Evolutionary conservation across 1,139 yeast genomes (phyloP), one percentile per base, ranked within the genome.

Genomic region (Pichia sp.): DNA sequence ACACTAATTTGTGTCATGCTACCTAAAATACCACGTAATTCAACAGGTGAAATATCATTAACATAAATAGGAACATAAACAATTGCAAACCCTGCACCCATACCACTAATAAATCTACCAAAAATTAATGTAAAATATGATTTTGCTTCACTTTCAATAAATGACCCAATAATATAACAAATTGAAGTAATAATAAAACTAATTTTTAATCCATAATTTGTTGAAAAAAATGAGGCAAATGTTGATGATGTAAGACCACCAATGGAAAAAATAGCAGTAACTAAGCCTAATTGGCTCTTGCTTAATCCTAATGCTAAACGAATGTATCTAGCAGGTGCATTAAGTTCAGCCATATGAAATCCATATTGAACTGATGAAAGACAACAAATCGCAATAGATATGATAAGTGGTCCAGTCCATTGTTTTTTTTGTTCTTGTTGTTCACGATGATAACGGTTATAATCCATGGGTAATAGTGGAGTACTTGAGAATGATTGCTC

Each of bases 201-300:
- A 28, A 66, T 64, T 53, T 74, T 75, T 35, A 96, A 71, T 2
- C 97, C 97, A 41, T 71, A 64, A 30, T 57, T 57, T 53, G 85
- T 86, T 11, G 95, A 83, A n/a, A 86, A 51, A 10, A 68, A 56
- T 0, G 96, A 92, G 2, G 89, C 86, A 54, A 76, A 67, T 9
- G 82, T 68, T 0, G 97, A 87, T 1, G 96, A 89, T 7, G 83
- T 45, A 24, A 90, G 69, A 0, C 97, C 97, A 8, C 98, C 97
- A 46, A 90, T 71, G 34, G 94, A 80, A 63, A 84, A 87, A 27
- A 86, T 75, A 0, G 96, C 81, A 0, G 95, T 89, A n/a, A 82
- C 80, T 27, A 84, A 64, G 0, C 97, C 97, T 39, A 86, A 67
- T 48, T 84, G 83, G 40, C 76, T 71, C 16, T 80, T 76, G 8